Evolutionary conservation across 495 filamentous ascomycete species (phyloP).

Genomic region (Staphylotrichum longicolle): DNA sequence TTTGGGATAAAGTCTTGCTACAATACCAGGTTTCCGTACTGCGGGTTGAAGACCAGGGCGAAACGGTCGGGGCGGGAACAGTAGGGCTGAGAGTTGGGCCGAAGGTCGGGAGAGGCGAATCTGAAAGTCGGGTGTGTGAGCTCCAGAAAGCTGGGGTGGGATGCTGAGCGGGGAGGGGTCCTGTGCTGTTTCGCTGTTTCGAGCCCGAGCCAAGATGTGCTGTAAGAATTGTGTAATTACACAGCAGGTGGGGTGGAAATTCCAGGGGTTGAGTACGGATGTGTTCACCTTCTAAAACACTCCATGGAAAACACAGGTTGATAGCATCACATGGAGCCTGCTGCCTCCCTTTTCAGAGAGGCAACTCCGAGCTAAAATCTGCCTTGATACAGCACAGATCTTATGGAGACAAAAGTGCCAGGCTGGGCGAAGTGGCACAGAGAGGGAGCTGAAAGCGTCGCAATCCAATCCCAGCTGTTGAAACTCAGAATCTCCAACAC

Average conservation of each 20-base stretch:
- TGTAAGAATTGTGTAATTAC: neutral
- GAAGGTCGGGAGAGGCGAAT: slow-evolving; percentile 24
- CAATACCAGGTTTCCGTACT: neutral
- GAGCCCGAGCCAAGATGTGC: neutral
- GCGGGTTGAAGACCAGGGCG: slow-evolving; percentile 4
- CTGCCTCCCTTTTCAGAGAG: too few relatives aligned
- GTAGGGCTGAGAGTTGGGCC: slow-evolving; percentile 29
- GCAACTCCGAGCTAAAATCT: too few relatives aligned
- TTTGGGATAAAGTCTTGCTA: neutral
- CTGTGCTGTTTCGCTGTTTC: slow-evolving; percentile 20
- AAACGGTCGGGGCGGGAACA: neutral
- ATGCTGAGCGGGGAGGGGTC: slow-evolving; percentile 24
- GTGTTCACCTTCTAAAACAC: too few relatives aligned
- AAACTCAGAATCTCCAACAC: too few relatives aligned
- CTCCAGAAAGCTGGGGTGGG: slow-evolving; percentile 25
- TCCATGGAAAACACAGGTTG: too few relatives aligned
- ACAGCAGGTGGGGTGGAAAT: neutral
- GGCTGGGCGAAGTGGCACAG: too few relatives aligned
- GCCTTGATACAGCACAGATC: too few relatives aligned
- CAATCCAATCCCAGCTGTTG: too few relatives aligned
- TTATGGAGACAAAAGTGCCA: too few relatives aligned
- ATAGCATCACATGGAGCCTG: too few relatives aligned
- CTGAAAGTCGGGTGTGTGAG: slow-evolving; percentile 18
- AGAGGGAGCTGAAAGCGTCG: too few relatives aligned
- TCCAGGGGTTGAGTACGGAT: too few relatives aligned